A percentile compares a stretch with the other conserved stretches of the same genome.
Conservation (phyloP, 2,329 filamentous ascomycete genomes). For the Trichophyton mentagrophytes region DNA sequence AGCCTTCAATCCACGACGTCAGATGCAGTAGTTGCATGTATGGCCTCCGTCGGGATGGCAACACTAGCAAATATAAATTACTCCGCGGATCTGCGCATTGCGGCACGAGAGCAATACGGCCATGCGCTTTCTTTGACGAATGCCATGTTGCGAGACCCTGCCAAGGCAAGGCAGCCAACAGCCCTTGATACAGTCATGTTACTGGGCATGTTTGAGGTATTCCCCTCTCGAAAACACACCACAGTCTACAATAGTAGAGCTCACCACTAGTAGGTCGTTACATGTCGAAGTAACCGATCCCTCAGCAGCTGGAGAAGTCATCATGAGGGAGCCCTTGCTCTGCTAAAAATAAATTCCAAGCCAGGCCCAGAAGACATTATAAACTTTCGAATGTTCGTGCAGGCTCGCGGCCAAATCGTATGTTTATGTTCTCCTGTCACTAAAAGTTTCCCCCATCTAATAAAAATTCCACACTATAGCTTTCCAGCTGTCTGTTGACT, state of each 20-base stretch:
- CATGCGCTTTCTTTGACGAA: slow-evolving; percentile 38
- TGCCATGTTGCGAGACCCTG: slow-evolving; percentile 21
- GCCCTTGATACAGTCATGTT: slow-evolving; percentile 44
- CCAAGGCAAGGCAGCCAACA: slow-evolving; percentile 28
- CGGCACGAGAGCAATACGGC: slow-evolving; percentile 43
- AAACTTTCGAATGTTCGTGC: slow-evolving; percentile 4
- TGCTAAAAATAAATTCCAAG: slow-evolving; percentile 38
- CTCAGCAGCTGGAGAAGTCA: slow-evolving; percentile 45
- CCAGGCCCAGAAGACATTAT: not conserved
- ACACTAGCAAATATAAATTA: slow-evolving; percentile 44
- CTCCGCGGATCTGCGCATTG: slow-evolving; percentile 34
- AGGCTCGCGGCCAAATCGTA: slow-evolving; percentile 11
- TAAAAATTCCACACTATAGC: not conserved
- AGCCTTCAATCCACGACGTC: slow-evolving; percentile 16
- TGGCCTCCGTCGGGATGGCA: slow-evolving; percentile 47
- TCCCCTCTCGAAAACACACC: slow-evolving; percentile 4
- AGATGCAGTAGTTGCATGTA: slow-evolving; percentile 33
- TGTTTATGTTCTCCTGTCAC: not conserved
- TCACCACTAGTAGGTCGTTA: slow-evolving; percentile 22
- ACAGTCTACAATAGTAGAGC: no score
- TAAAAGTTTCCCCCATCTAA: no score
- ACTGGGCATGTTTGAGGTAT: slow-evolving; percentile 50
- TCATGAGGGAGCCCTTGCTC: slow-evolving; percentile 46
- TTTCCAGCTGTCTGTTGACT: slow-evolving; percentile 8
- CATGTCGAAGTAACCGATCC: slow-evolving; percentile 33